Evolutionary conservation across 2,329 filamentous ascomycete genomes (phyloP).

Genomic region (Cladosporium sp.): DNA sequence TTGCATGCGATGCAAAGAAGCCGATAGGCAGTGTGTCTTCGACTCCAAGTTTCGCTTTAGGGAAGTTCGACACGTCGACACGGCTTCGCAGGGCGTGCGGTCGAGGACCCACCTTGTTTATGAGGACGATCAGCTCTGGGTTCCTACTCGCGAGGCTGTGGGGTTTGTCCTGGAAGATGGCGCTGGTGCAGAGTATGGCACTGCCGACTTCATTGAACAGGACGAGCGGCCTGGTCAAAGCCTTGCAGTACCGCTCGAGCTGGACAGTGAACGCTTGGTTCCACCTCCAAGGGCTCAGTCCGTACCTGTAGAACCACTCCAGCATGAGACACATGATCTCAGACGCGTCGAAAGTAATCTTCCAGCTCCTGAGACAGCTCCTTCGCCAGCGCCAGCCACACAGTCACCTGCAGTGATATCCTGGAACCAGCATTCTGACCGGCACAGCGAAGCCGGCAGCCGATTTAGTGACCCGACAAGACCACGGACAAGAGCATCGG

Average conservation of each 20-base stretch:
- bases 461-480: background rate
- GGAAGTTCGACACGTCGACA: conserved; percentile 19
- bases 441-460: conserved; percentile 1
- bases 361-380: background rate
- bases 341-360: background rate
- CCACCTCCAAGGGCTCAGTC: background rate
- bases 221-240: background rate
- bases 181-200: conserved; percentile 18
- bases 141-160: conserved; percentile 18
- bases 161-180: conserved; percentile 22
- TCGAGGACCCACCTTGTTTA: conserved; percentile 16
- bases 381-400: background rate
- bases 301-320: background rate
- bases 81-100: conserved; percentile 7
- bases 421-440: conserved; percentile 1
- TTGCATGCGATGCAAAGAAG: conserved; percentile 21
- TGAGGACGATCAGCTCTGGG: conserved; percentile 19
- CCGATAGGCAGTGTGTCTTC: conserved; percentile 18
- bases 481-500: background rate
- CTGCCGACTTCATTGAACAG: conserved; percentile 16
- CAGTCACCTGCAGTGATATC: conserved; percentile 10
- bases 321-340: background rate
- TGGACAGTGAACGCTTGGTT: no score
- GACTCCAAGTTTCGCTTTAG: conserved; percentile 21
- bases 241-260: no score